Conservation (phyloP, 192 early-diverging fungal genomes). For the Entophlyctis helioformis region DNA sequence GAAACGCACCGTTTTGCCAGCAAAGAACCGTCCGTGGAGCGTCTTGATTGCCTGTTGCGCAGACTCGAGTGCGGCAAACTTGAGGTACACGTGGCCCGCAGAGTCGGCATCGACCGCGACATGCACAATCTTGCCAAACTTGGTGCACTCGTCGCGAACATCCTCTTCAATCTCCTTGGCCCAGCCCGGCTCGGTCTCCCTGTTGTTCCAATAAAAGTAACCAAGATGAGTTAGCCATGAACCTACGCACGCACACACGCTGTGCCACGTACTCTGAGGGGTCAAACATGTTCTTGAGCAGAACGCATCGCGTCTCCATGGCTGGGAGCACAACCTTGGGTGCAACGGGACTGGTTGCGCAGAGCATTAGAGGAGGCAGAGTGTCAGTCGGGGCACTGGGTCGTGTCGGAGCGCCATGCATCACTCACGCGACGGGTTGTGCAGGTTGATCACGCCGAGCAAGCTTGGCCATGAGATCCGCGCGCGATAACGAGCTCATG, state of each 20-base stretch:
- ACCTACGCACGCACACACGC: not conserved
- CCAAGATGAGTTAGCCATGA: slow-evolving; percentile 6
- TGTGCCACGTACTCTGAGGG: slow-evolving; percentile 55
- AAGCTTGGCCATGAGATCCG: slow-evolving; percentile 73
- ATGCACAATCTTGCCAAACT: slow-evolving; percentile 64
- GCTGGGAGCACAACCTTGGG: too few species aligned
- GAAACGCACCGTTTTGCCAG: slow-evolving; percentile 61
- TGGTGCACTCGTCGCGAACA: slow-evolving; percentile 66
- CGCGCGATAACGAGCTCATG: slow-evolving; percentile 55
- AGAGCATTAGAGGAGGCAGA: too few species aligned
- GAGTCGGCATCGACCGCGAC: slow-evolving; percentile 50
- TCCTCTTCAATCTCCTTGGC: slow-evolving; percentile 74
- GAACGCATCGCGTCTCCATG: slow-evolving; percentile 47
- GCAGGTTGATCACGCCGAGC: slow-evolving; percentile 30
- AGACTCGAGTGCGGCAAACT: slow-evolving; percentile 58
- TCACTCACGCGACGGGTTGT: too few species aligned
- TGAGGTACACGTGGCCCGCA: slow-evolving; percentile 73
- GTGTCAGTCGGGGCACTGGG: too few species aligned
- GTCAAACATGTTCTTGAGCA: slow-evolving; percentile 83
- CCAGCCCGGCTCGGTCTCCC: slow-evolving; percentile 76
- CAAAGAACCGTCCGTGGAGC: slow-evolving; percentile 82
- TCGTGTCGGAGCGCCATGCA: too few species aligned
- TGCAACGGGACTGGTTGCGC: too few species aligned
- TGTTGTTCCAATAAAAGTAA: too few species aligned
- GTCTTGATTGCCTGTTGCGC: slow-evolving; percentile 56